A percentile compares a stretch with the other conserved stretches of the same genome.
Conservation (phyloP, 495 filamentous ascomycete species). For the Neohortaea acidophila region DNA sequence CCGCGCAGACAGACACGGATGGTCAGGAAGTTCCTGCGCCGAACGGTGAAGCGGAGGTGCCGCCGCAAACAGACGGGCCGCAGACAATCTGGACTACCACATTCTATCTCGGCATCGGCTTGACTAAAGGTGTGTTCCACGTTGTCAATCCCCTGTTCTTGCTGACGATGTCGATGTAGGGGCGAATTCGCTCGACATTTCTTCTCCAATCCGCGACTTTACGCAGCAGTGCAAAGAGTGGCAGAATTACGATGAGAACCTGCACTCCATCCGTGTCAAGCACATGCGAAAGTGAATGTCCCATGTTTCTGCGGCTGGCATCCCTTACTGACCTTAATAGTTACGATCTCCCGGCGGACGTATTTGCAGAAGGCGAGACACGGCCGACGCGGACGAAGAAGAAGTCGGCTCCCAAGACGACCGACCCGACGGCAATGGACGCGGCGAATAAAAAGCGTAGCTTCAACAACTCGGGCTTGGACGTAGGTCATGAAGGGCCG, state of each 20-base stretch:
- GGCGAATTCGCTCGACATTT: slow-evolving; percentile 48
- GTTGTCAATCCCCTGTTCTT: neutral
- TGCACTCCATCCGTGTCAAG: slow-evolving; percentile 53
- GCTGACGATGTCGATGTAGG: slow-evolving; percentile 23
- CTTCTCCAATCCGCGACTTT: slow-evolving; percentile 58
- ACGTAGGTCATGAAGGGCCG: slow-evolving; percentile 21
- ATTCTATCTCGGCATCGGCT: slow-evolving; percentile 72
- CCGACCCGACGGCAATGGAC: slow-evolving; percentile 3
- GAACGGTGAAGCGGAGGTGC: slow-evolving; percentile 5
- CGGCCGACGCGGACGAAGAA: slow-evolving; percentile 24
- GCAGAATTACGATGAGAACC: slow-evolving; percentile 46
- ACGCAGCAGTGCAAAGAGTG: slow-evolving; percentile 52
- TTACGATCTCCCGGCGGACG: slow-evolving; percentile 72
- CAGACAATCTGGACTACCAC: slow-evolving; percentile 66
- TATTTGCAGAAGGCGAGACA: slow-evolving; percentile 67
- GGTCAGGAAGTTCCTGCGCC: slow-evolving; percentile 13
- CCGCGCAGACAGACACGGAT: slow-evolving; percentile 34
- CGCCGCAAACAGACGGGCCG: slow-evolving; percentile 23
- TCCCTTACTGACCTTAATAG: slow-evolving; percentile 32
- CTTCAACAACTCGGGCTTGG: slow-evolving; percentile 21
- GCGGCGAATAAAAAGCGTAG: slow-evolving; percentile 23
- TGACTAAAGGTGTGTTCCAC: slow-evolving; percentile 42
- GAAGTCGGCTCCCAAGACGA: slow-evolving; percentile 16
- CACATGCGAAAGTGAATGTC: slow-evolving; percentile 54
- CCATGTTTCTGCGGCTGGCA: neutral